Base-by-base conservation (phyloP, 2,329 filamentous ascomycete genomes). In the Penicillium oxalicum region DNA sequence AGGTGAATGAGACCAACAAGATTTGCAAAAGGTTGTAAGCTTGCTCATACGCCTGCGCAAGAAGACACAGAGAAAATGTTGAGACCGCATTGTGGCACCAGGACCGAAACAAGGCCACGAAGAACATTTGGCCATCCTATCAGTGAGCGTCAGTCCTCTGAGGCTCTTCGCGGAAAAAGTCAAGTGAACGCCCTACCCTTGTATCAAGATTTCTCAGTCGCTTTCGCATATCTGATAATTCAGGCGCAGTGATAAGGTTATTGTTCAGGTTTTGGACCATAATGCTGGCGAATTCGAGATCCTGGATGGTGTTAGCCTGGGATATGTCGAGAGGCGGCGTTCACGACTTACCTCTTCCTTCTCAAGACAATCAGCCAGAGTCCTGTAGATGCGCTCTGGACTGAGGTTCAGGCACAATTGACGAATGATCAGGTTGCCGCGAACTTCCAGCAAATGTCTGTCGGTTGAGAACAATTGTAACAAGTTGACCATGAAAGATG, bases 231-330 rank as follows among this genome's bases (percentile, higher is more conserved):
- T 97, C 94, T 1, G 88, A 83, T 28, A 98, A 76, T 69, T 98
- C 91, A 0, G 94, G 93, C 0, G 94, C 93, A 1, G 94, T 98
- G 57, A 98, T 96, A 47, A 98, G 83, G 61, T 98, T 98, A 69
- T 98, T 98, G 73, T 98, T 98, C 45, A 98, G 77, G 62, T 97
- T 97, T 68, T 98, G 93, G 28, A 98, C 90, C 93, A 98, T 98
- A 61, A 98, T 97, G 65, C 91, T 96, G 12, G 93, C 91, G 70
- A 98, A 98, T 67, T 98, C 94, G 37, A 98, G 83, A 65, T 98
- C 93, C 71, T 79, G 32, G 2, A 32, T 7, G 3, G 7, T 32
- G 29, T 32, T 4, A 32, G 29, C 11, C 29, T 8, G 7, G 29
- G 3, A 8, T 11, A 11, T 11, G 29, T 11, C 5, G 29, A 32